These are phyloP conservation scores for Moniliophthora roreri DNA, from an alignment of 1,284 basidiomycete genomes.

Conservation along the genomic window DNA sequence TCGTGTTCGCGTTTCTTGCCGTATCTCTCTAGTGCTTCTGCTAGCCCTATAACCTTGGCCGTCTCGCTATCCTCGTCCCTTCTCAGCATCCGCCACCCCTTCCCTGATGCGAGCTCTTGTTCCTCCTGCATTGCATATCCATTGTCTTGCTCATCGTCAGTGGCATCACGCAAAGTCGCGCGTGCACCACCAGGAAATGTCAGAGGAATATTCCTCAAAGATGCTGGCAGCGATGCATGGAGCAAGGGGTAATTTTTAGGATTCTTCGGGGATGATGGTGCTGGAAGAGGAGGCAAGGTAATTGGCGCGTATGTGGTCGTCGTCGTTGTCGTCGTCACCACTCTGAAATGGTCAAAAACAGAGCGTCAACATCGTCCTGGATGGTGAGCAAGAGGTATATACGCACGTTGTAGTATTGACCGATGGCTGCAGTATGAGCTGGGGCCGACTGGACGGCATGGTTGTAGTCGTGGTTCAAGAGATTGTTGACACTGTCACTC, in stretches of 20 bases:
- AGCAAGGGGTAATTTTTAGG: constrained; percentile 75
- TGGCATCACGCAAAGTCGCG: constrained; percentile 74
- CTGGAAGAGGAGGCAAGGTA: constrained; percentile 66
- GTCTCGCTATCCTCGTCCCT: constrained; percentile 55
- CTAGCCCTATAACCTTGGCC: constrained; percentile 41
- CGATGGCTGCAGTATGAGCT: constrained; percentile 68
- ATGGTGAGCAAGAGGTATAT: constrained; percentile 4
- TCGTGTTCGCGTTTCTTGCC: constrained; percentile 75
- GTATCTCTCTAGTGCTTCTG: constrained; percentile 78
- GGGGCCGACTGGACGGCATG: constrained; percentile 41
- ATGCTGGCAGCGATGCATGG: constrained; percentile 66
- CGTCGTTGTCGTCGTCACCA: constrained; percentile 78
- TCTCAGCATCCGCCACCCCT: constrained; percentile 73
- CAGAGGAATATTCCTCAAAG: constrained; percentile 70
- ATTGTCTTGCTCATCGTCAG: constrained; percentile 42
- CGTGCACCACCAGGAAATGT: constrained; percentile 75
- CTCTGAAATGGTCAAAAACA: constrained; percentile 45
- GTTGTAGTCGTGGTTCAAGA: background rate
- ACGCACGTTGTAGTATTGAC: constrained; percentile 77
- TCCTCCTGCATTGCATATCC: constrained; percentile 66
- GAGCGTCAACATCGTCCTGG: constrained; percentile 9
- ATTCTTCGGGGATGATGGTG: constrained; percentile 70
- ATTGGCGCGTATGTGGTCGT: constrained; percentile 84
- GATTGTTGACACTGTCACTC: too few species aligned
- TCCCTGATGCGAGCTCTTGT: constrained; percentile 62